Evolutionary conservation across 2,329 filamentous ascomycete genomes (phyloP).

Genomic region (Niveomyces coronatus): DNA sequence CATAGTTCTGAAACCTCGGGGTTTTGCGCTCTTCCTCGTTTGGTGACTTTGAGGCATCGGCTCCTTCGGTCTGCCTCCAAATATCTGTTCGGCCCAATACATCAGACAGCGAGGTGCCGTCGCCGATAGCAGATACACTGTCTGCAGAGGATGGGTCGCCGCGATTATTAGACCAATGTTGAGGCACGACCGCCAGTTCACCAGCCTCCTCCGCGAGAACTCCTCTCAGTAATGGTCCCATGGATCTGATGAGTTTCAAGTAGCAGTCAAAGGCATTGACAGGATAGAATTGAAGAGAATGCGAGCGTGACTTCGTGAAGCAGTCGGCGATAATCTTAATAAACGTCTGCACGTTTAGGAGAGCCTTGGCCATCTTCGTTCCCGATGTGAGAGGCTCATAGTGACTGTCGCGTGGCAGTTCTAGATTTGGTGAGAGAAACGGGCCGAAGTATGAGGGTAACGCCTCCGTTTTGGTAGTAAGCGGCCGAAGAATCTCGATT

Average conservation of each 20-base stretch:
- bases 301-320: constrained; percentile 59
- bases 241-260: constrained; percentile 56
- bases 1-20: constrained; percentile 59
- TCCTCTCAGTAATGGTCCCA: constrained; percentile 69
- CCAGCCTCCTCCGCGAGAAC: constrained; percentile 79
- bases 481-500: constrained; percentile 55
- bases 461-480: constrained; percentile 43
- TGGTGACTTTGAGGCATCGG: constrained; percentile 24
- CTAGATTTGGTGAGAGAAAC: constrained; percentile 42
- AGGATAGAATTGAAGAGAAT: constrained; percentile 55
- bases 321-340: constrained; percentile 65
- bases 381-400: constrained; percentile 46
- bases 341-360: constrained; percentile 68
- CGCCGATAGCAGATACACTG: constrained; percentile 13
- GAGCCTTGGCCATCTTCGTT: constrained; percentile 67
- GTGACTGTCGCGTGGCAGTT: constrained; percentile 23
- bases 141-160: constrained; percentile 18
- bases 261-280: constrained; percentile 85
- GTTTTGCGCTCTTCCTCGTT: constrained; percentile 33
- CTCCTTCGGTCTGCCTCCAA: constrained; percentile 17
- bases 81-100: constrained; percentile 19
- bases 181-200: constrained; percentile 62
- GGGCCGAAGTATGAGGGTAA: constrained; percentile 60
- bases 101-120: constrained; percentile 23
- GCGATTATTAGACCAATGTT: constrained; percentile 44